Conservation (phyloP, 1,284 basidiomycete genomes). For the Malassezia obtusa region DNA sequence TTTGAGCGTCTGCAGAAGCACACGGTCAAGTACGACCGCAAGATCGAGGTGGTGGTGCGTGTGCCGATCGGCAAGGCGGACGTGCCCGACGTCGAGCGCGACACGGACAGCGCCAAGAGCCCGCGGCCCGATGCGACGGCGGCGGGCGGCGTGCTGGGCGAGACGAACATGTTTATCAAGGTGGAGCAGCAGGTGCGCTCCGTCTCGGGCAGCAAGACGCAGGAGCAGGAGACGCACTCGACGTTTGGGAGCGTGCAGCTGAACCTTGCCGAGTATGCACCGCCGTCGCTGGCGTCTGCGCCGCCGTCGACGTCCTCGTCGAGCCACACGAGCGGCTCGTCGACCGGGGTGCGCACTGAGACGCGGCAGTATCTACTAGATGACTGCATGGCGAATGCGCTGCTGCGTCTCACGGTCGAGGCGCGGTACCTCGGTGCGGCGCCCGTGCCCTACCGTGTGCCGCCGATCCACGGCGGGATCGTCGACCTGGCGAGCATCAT, state of each 20-base stretch:
- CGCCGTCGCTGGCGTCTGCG: slow-evolving; percentile 50
- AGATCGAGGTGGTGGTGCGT: slow-evolving; percentile 30
- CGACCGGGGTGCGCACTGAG: slow-evolving; percentile 45
- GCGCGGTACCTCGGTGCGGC: slow-evolving; percentile 56
- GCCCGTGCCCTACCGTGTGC: slow-evolving; percentile 56
- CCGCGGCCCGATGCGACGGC: background rate
- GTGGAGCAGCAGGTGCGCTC: slow-evolving; percentile 2
- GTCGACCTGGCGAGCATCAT: slow-evolving; percentile 13
- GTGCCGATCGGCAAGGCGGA: slow-evolving; percentile 31
- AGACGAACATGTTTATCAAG: slow-evolving; percentile 1
- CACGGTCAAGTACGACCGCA: slow-evolving; percentile 31
- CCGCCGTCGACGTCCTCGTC: background rate
- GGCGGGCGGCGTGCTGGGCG: background rate
- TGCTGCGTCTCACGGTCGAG: slow-evolving; percentile 60
- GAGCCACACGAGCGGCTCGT: background rate
- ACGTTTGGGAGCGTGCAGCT: slow-evolving; percentile 46
- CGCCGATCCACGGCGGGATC: slow-evolving; percentile 32
- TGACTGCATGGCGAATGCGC: slow-evolving; percentile 68
- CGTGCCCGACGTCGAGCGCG: background rate
- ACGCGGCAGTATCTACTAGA: slow-evolving; percentile 62
- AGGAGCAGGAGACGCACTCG: background rate
- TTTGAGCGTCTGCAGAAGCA: slow-evolving; percentile 21
- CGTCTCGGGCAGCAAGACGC: background rate
- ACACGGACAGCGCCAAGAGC: slow-evolving; percentile 2
- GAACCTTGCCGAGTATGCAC: slow-evolving; percentile 67